A percentile compares a stretch with the other conserved stretches of the same genome.
Evolutionary conservation across 768 basidiomycete genomes (phyloP).

Genomic region (Lepiota subincarnata): DNA sequence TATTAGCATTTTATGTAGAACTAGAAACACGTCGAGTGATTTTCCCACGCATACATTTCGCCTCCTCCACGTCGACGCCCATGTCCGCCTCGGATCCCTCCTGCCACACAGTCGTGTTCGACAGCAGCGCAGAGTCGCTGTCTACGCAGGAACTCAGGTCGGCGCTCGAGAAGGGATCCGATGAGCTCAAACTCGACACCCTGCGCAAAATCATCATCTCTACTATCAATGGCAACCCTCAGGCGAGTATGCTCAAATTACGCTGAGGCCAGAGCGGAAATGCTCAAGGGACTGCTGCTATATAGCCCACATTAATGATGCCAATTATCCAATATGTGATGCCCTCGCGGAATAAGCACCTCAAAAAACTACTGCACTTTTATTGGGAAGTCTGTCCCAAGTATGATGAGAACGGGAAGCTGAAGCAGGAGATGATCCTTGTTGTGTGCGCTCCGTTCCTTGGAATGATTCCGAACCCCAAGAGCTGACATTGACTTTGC

Average conservation of each 20-base stretch:
- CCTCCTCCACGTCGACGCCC: conserved; percentile 14
- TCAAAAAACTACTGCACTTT: conserved; percentile 95
- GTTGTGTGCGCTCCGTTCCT: conserved; percentile 72
- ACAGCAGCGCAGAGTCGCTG: conserved; percentile 69
- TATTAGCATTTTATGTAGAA: background rate
- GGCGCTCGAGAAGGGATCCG: conserved; percentile 89
- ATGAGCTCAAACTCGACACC: conserved; percentile 95
- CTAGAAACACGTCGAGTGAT: conserved; percentile 12
- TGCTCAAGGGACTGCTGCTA: background rate
- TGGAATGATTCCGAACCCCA: background rate
- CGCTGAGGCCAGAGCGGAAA: background rate
- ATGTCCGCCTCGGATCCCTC: conserved; percentile 52
- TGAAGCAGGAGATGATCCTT: conserved; percentile 99
- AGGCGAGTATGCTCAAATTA: conserved; percentile 46
- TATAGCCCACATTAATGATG: conserved; percentile 89
- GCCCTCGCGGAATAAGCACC: conserved; percentile 90
- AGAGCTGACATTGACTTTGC: conserved; percentile 6
- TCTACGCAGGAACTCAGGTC: conserved; percentile 79
- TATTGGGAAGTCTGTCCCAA: conserved; percentile 99
- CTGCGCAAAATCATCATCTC: conserved; percentile 90
- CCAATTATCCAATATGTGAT: conserved; percentile 97
- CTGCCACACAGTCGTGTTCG: conserved; percentile 78
- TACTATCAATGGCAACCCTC: conserved; percentile 91
- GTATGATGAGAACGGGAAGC: conserved; percentile 92
- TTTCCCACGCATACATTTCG: conserved; percentile 15